Evolutionary conservation across 768 basidiomycete species (phyloP).

Genomic region (Kwoniella newhampshirensis): DNA sequence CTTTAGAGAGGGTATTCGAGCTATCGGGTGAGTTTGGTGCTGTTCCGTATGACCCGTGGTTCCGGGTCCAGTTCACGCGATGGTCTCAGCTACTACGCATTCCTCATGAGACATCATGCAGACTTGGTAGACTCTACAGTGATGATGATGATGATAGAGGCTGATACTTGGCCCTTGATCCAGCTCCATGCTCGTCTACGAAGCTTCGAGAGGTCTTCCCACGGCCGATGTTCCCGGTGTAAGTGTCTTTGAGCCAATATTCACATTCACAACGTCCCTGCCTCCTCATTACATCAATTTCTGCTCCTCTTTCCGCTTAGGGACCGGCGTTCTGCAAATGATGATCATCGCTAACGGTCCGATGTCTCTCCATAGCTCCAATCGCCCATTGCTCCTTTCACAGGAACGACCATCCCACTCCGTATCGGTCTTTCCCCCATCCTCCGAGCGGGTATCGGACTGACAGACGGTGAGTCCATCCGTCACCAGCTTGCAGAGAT

Average conservation of each 20-base stretch:
- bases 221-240: slow-evolving; percentile 33
- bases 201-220: slow-evolving; percentile 37
- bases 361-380: slow-evolving; percentile 51
- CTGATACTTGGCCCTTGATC: too few species aligned
- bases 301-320: neutral
- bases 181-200: slow-evolving; percentile 44
- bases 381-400: slow-evolving; percentile 78
- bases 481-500: neutral
- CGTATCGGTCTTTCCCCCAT: slow-evolving; percentile 85
- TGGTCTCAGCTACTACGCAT: too few species aligned
- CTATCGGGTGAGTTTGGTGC: slow-evolving; percentile 39
- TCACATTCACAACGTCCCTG: too few species aligned
- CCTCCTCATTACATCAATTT: too few species aligned
- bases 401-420: slow-evolving; percentile 70
- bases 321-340: too few species aligned
- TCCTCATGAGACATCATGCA: too few species aligned
- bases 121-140: too few species aligned
- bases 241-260: neutral
- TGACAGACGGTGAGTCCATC: slow-evolving; percentile 69
- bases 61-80: too few species aligned
- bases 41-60: too few species aligned
- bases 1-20: slow-evolving; percentile 41
- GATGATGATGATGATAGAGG: too few species aligned
- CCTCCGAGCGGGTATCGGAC: slow-evolving; percentile 86
- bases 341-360: too few species aligned